Base-by-base conservation (phyloP, 495 filamentous ascomycete genomes). In the Penicillium herquei region DNA sequence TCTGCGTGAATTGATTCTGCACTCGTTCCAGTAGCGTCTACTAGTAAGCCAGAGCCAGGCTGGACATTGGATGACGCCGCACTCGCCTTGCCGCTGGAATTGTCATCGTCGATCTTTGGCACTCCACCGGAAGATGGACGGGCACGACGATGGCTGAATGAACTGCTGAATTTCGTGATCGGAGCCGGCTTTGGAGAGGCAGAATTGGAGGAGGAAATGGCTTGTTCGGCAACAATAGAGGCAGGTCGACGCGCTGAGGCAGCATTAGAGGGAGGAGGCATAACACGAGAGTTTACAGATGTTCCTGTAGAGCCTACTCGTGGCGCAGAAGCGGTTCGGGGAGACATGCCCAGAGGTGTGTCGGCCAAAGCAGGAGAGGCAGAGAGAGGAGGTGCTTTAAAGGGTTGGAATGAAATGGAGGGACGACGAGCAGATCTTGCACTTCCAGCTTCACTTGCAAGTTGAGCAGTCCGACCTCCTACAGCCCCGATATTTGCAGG, bases 351-450 rank as follows among this genome's bases (percentile, higher is more conserved):
- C 2, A 80, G 68, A 12, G 75, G 71, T 40, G 73, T 73, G 41
- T 85, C 84, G 14, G 70, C 65, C 35, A 82, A 71, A 7, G 84
- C 82, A 7, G 94, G 94, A 9, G 93, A 98, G n/a, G 89, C 88
- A 13, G 92, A 95, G 14, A 98, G 79, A 16, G 93, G 92, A 8
- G 92, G 90, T 7, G 92, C 90, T 73, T 98, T 98, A 73, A 98
- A 98, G 1, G 93, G 88, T 65, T 92, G 89, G 65, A 96, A 96
- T 2, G 92, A 96, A 13, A 96, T 82, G 0, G 92, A 98, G 9
- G 90, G 83, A n/a, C 92, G 85, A 57, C 89, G 79, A 45, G 81
- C 73, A 26, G 81, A 70, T 56, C 63, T 84, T 62, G 70, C 77
- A 49, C 52, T 77, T 37, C 80, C 78, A 51, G 47, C 47, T 55